Evolutionary conservation across 2,329 filamentous ascomycete genomes (phyloP).

Genomic region (Colletotrichum sp.): DNA sequence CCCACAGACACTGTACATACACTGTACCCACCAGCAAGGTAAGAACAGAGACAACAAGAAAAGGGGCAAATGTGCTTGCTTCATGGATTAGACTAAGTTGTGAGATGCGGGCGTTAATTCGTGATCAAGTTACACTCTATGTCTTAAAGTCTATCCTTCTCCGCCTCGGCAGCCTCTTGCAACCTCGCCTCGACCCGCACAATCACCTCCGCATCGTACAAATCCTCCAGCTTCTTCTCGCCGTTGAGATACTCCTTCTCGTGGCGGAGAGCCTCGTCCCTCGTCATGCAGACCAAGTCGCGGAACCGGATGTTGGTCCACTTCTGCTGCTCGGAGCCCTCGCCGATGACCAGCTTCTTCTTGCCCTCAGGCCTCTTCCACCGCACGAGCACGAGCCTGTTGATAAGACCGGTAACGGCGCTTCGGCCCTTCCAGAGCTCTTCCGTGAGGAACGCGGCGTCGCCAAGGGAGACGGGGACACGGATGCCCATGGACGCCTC

Average conservation of each 20-base stretch:
- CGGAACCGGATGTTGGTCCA: slow-evolving; percentile 69
- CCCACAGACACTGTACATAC: neutral
- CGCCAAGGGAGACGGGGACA: slow-evolving; percentile 76
- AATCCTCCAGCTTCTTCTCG: slow-evolving; percentile 67
- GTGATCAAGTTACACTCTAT: neutral
- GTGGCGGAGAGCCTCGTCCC: slow-evolving; percentile 82
- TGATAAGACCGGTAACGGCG: slow-evolving; percentile 80
- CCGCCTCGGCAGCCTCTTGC: slow-evolving; percentile 68
- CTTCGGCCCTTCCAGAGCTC: slow-evolving; percentile 88
- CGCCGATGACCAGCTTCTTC: slow-evolving; percentile 65
- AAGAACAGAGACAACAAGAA: neutral
- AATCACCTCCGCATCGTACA: slow-evolving; percentile 75
- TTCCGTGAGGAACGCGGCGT: slow-evolving; percentile 87
- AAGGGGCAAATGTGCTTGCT: neutral
- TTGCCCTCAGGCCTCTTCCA: slow-evolving; percentile 72
- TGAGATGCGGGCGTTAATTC: neutral
- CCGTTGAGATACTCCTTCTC: slow-evolving; percentile 79
- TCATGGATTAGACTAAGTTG: neutral
- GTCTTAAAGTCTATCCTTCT: slow-evolving; percentile 47
- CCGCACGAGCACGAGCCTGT: slow-evolving; percentile 76
- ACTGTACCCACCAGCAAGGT: neutral
- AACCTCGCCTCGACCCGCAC: slow-evolving; percentile 69
- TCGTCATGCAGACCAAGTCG: slow-evolving; percentile 89
- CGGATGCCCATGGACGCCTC: slow-evolving; percentile 69
- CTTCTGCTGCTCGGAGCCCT: slow-evolving; percentile 75